A percentile compares a stretch with the other conserved stretches of the same genome.
Evolutionary conservation across 2,329 filamentous ascomycete genomes (phyloP).

Genomic region (Neospermospora avenae): DNA sequence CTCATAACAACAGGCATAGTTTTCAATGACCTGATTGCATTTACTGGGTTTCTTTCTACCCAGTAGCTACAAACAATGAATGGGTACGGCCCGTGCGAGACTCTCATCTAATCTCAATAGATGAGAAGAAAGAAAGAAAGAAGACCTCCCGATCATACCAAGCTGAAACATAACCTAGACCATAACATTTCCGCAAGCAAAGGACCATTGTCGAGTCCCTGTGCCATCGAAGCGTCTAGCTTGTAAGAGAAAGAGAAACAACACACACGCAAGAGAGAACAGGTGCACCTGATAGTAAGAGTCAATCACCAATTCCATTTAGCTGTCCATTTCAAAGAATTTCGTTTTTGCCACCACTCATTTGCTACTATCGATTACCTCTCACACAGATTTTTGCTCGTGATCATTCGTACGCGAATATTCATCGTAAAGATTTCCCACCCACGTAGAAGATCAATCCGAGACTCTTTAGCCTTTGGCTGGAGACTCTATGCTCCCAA

Average conservation of each 20-base stretch:
- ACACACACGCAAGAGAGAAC: conserved; percentile 4
- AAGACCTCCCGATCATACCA: conserved; percentile 6
- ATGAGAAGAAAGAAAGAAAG: conserved; percentile 9
- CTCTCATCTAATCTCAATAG: conserved; percentile 7
- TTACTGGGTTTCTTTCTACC: conserved; percentile 2
- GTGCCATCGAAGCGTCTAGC: conserved; percentile 9
- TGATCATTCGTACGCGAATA: conserved; percentile 16
- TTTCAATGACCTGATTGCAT: too few species aligned
- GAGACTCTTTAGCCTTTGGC: conserved; percentile 12
- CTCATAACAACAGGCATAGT: too few species aligned
- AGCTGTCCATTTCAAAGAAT: conserved; percentile 15
- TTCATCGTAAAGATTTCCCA: conserved; percentile 15
- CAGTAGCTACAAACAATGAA: conserved; percentile 7
- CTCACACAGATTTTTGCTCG: conserved; percentile 16
- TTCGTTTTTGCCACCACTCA: not conserved
- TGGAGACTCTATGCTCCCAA: conserved; percentile 39
- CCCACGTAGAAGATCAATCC: conserved; percentile 20
- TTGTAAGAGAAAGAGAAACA: conserved; percentile 1
- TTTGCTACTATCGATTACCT: not conserved
- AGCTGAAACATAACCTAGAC: conserved; percentile 2
- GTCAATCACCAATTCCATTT: conserved; percentile 17
- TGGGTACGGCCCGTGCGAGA: conserved; percentile 16
- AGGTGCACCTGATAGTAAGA: conserved; percentile 2
- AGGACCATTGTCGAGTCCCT: conserved; percentile 5
- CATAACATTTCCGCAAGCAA: not conserved